Base-by-base conservation (phyloP, 805 yeast genomes). In the Yarrowia sp. region DNA sequence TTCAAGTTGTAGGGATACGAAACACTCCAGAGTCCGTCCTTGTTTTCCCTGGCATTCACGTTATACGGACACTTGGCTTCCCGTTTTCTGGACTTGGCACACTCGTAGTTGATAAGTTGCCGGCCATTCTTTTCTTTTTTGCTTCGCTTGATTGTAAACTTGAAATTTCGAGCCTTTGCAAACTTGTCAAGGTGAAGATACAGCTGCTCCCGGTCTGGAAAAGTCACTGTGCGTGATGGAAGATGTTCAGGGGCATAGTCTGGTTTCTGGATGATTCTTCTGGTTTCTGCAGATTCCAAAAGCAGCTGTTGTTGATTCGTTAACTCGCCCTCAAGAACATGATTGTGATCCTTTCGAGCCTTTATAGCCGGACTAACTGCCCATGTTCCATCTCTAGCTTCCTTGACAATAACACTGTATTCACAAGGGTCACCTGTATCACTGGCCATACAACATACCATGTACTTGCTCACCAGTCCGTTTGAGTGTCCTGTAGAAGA, bases 401-500 rank as follows among this genome's bases (percentile, higher is more conserved):
- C 59, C 12, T 51, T 51, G 30, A 51, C 59, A n/a, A 51, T 51
- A 11, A 51, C 12, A 21, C 22, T 51, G 43, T 51, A 51, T 2
- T n/a, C 19, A 12, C 59, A 51, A n/a, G 59, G 43, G 5, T 51
- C 43, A 1, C 59, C 59, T 2, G 41, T 22, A 1, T 51, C 59
- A 3, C 32, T 17, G 10, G 22, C 33, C 59, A 33, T 51, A 17
- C 59, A 51, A 17, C 59, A 51, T 1, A 51, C 59, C 59, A 51
- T 51, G 22, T 51, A 51, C n/a, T 51, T 51, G 22, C 59, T 51
- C 7, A 35, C 43, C n/a, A 51, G 22, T 1, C 59, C 59, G 22
- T 51, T 51, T 6, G 59, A 35, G 11, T 35, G 59, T 2, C 59
- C 43, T 16, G 43, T 51, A 10, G 59, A 51, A 3, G 59, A 51